These are phyloP conservation scores for Cadophora sp. DNA, from an alignment of 2,329 filamentous ascomycete species.

Conservation along the genomic window DNA sequence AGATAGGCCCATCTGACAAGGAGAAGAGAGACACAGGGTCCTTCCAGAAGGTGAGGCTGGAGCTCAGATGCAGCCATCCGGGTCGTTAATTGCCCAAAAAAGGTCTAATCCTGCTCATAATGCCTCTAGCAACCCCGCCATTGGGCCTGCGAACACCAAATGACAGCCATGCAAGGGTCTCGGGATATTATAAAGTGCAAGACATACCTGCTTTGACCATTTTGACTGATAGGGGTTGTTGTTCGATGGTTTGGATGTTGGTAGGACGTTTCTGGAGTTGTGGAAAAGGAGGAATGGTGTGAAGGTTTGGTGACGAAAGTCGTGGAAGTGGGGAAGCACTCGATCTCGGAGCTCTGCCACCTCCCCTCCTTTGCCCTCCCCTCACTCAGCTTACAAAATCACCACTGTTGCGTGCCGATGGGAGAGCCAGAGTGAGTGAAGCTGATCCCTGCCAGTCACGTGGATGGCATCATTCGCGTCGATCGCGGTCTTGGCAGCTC, in stretches of 20 bases:
- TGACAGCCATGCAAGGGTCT: conserved; percentile 18
- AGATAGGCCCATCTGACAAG: not conserved
- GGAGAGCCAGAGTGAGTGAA: not conserved
- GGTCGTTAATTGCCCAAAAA: conserved; percentile 48
- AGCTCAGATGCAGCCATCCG: conserved; percentile 51
- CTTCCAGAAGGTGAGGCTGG: conserved; percentile 31
- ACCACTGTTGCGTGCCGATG: not conserved
- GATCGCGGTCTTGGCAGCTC: not conserved
- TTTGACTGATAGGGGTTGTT: conserved; percentile 61
- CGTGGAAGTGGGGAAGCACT: conserved; percentile 15
- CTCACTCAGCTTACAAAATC: conserved; percentile 17
- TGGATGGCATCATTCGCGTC: not conserved
- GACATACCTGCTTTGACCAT: conserved; percentile 98
- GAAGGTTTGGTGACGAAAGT: conserved; percentile 11
- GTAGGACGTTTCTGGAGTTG: conserved; percentile 6
- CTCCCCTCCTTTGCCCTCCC: not conserved
- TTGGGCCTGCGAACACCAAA: conserved; percentile 26
- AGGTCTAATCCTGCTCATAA: conserved; percentile 64
- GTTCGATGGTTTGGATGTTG: conserved; percentile 12
- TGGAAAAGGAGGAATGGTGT: conserved; percentile 13
- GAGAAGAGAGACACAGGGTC: not conserved
- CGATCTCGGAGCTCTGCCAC: conserved; percentile 9
- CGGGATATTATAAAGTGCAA: conserved; percentile 23
- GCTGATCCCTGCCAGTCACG: not conserved
- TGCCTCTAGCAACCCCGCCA: conserved; percentile 53